These are phyloP conservation scores for Apophysomyces elegans DNA, from an alignment of 371 early-diverging fungal genomes.

Conservation along the genomic window DNA sequence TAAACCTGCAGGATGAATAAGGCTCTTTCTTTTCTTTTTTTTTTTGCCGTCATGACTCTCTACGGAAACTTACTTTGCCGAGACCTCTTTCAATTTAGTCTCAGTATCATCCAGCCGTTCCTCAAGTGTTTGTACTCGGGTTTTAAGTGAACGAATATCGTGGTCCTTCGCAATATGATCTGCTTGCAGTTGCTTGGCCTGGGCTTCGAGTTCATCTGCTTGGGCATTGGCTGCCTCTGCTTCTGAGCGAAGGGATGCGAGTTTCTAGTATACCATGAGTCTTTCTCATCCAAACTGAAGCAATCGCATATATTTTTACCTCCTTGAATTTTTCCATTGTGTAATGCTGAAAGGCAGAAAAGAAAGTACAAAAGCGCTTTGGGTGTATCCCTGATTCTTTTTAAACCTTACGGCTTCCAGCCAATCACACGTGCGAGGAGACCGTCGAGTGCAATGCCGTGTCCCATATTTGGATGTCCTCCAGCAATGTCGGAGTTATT, in stretches of 20 bases:
- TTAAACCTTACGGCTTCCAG: background rate
- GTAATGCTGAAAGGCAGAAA: constrained; percentile 9
- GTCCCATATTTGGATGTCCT: constrained; percentile 10
- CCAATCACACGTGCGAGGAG: constrained; percentile 8
- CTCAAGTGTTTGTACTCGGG: constrained; percentile 68
- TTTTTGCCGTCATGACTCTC: background rate
- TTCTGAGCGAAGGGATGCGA: constrained; percentile 69
- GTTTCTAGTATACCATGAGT: constrained; percentile 57
- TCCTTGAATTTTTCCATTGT: constrained; percentile 61
- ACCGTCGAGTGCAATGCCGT: background rate
- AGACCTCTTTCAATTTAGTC: constrained; percentile 55
- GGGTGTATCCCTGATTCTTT: constrained; percentile 6
- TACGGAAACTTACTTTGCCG: constrained; percentile 60
- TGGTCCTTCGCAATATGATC: constrained; percentile 76
- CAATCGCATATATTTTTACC: constrained; percentile 32
- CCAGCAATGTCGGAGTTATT: background rate
- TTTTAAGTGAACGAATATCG: constrained; percentile 73
- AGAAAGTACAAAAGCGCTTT: background rate
- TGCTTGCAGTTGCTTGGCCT: constrained; percentile 66
- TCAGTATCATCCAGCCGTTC: constrained; percentile 70
- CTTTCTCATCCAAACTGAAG: background rate
- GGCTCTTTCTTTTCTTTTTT: background rate
- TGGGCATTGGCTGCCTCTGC: constrained; percentile 68
- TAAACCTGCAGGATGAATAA: constrained; percentile 51
- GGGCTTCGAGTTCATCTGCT: constrained; percentile 70